phyloP scores from a whole-genome alignment of 768 basidiomycete species.

The Pleurotus citrinopileatus region DNA sequence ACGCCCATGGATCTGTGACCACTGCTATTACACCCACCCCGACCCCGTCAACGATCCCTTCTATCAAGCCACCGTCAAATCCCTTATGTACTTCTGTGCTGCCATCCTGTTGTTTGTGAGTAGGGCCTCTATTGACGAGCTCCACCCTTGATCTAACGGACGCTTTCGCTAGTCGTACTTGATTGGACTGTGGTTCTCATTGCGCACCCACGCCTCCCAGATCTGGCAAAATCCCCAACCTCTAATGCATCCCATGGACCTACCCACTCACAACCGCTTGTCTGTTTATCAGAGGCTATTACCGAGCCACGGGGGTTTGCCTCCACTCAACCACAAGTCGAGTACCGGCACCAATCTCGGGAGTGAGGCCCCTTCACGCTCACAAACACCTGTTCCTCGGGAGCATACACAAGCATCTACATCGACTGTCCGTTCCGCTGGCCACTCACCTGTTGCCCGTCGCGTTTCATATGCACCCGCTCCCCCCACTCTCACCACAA shows the following conservation, averaged over 20 bases:
- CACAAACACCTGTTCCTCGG: constrained; percentile 35
- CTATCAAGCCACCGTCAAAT: constrained; percentile 93
- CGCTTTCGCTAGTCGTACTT: constrained; percentile 85
- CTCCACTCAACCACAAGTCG: constrained; percentile 42
- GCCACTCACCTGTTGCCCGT: constrained; percentile 41
- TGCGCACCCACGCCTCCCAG: constrained; percentile 95
- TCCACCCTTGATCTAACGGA: too few relatives aligned
- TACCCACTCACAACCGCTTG: constrained; percentile 51
- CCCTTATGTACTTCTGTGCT: constrained; percentile 96
- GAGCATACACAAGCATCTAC: constrained; percentile 21
- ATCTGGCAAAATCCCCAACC: constrained; percentile 99
- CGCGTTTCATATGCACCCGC: constrained; percentile 57
- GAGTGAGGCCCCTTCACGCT: constrained; percentile 32
- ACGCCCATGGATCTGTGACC: constrained; percentile 80
- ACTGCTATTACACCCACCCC: constrained; percentile 93
- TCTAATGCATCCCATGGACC: constrained; percentile 64
- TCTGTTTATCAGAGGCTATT: constrained; percentile 64
- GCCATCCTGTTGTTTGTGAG: constrained; percentile 85
- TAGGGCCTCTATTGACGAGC: constrained; percentile 18
- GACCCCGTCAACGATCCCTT: constrained; percentile 93
- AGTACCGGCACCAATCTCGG: constrained; percentile 33
- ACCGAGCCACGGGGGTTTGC: constrained; percentile 23
- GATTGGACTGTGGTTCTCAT: constrained; percentile 97
- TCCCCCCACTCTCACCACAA: constrained; percentile 5
- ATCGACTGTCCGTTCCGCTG: constrained; percentile 18